Conservation (phyloP, 2,329 filamentous ascomycete genomes). For the Aulographum hederae region DNA sequence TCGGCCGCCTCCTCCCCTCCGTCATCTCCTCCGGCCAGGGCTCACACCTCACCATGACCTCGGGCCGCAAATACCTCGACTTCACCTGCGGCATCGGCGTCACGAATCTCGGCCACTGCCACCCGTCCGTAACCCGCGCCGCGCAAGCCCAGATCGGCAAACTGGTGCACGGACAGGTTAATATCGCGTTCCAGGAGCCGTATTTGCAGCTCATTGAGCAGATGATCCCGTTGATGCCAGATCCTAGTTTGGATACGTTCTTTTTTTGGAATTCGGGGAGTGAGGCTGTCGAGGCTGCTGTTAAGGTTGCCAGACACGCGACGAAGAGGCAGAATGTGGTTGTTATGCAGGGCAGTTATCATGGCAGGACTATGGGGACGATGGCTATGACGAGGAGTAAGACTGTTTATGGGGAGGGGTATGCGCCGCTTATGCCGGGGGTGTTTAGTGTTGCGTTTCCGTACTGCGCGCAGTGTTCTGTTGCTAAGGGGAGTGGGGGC, state of each 20-base stretch:
- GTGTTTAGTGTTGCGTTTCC: constrained; percentile 20
- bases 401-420: constrained; percentile 16
- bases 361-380: constrained; percentile 18
- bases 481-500: constrained; percentile 10
- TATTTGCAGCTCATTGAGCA: constrained; percentile 16
- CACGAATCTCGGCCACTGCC: constrained; percentile 18
- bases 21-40: constrained; percentile 13
- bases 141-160: constrained; percentile 17
- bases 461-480: constrained; percentile 19
- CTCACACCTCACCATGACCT: constrained; percentile 14
- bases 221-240: constrained; percentile 17
- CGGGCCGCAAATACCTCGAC: constrained; percentile 13
- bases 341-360: constrained; percentile 20
- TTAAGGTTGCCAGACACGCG: constrained; percentile 16
- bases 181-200: constrained; percentile 22
- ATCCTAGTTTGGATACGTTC: constrained; percentile 18
- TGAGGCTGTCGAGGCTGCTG: constrained; percentile 18
- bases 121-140: constrained; percentile 17
- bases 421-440: constrained; percentile 19
- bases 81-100: constrained; percentile 18
- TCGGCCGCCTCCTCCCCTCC: constrained; percentile 1
- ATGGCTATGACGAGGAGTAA: constrained; percentile 19
- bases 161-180: constrained; percentile 21
- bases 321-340: constrained; percentile 16
- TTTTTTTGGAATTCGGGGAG: constrained; percentile 22